phyloP scores from a whole-genome alignment of 495 filamentous ascomycete genomes.

The Aspergillus diversus region DNA sequence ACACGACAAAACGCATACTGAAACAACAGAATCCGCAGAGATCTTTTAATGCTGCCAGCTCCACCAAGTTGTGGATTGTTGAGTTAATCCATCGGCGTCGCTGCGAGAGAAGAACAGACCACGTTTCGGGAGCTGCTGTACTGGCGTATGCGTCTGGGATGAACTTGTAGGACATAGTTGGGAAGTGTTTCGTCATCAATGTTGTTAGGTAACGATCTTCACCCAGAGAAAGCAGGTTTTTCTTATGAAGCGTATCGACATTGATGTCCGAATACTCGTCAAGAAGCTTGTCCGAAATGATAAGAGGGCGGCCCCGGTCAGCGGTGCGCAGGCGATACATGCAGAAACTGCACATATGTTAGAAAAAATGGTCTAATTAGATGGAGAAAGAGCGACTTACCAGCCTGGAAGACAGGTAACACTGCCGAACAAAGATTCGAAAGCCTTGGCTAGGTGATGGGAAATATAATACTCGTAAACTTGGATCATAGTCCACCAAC shows the following conservation, averaged over 20 bases:
- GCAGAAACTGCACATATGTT: constrained; percentile 72
- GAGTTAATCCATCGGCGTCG: constrained; percentile 99
- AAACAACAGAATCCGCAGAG: constrained; percentile 99
- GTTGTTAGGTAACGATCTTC: constrained; percentile 98
- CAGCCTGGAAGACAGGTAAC: constrained; percentile 98
- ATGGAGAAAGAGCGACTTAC: constrained; percentile 55
- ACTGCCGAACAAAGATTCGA: constrained; percentile 92
- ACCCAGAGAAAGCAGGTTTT: constrained; percentile 92
- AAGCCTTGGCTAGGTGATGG: constrained; percentile 90
- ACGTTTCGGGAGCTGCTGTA: constrained; percentile 91
- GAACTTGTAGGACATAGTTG: constrained; percentile 94
- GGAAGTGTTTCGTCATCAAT: constrained; percentile 97
- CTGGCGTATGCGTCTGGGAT: constrained; percentile 87
- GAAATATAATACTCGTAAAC: constrained; percentile 99
- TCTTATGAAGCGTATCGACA: constrained; percentile 97
- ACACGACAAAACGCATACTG: constrained; percentile 96
- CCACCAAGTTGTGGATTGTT: constrained; percentile 91
- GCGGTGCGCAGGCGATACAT: constrained; percentile 97
- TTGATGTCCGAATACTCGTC: constrained; percentile 83
- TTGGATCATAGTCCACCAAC: constrained; percentile 99
- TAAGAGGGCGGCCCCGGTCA: constrained; percentile 87
- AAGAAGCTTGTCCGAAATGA: constrained; percentile 86
- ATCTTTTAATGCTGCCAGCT: constrained; percentile 84
- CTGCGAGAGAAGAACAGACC: constrained; percentile 91
- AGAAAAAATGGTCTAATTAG: constrained; percentile 7